These are phyloP conservation scores for Fennellomyces sp. DNA, from an alignment of 371 early-diverging fungal genomes.

Conservation along the genomic window DNA sequence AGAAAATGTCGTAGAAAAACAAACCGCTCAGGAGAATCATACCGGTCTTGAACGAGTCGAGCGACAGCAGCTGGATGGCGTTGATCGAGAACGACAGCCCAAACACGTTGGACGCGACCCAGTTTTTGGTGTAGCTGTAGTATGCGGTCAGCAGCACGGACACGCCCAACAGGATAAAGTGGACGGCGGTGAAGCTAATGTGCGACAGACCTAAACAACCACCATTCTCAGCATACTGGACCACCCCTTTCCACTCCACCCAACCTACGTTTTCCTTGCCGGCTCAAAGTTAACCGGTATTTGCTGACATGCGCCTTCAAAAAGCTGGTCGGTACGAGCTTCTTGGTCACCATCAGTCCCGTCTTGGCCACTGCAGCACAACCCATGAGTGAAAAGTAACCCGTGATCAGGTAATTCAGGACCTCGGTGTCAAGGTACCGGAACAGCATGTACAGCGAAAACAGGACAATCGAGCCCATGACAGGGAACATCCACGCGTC, in stretches of 20 bases:
- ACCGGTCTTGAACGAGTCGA: slow-evolving; percentile 96
- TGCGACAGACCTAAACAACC: slow-evolving; percentile 55
- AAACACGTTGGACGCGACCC: slow-evolving; percentile 90
- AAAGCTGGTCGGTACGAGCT: slow-evolving; percentile 45
- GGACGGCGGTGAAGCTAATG: slow-evolving; percentile 76
- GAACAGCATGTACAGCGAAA: slow-evolving; percentile 87
- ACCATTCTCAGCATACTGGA: too few relatives aligned
- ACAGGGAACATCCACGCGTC: slow-evolving; percentile 96
- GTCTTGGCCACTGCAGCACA: slow-evolving; percentile 76
- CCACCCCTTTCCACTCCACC: neutral
- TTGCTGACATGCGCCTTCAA: slow-evolving; percentile 57
- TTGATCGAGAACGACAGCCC: slow-evolving; percentile 88
- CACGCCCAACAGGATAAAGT: slow-evolving; percentile 58
- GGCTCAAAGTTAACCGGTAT: slow-evolving; percentile 73
- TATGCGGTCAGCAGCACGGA: slow-evolving; percentile 70
- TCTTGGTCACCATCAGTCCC: slow-evolving; percentile 55
- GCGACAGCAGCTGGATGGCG: slow-evolving; percentile 84
- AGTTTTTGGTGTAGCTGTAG: slow-evolving; percentile 89
- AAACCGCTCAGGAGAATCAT: slow-evolving; percentile 90
- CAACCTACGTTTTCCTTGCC: slow-evolving; percentile 70
- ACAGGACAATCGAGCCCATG: slow-evolving; percentile 84
- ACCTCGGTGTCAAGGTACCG: slow-evolving; percentile 83
- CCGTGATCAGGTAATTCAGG: slow-evolving; percentile 83
- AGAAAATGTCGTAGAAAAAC: slow-evolving; percentile 97
- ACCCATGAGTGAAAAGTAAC: slow-evolving; percentile 88